Percentiles rank a stretch among this genome's conserved stretches.
These are phyloP conservation scores for Amphicarpaea edgeworthii DNA, from an alignment of 306 rosid genomes.

Conservation along the genomic window DNA sequence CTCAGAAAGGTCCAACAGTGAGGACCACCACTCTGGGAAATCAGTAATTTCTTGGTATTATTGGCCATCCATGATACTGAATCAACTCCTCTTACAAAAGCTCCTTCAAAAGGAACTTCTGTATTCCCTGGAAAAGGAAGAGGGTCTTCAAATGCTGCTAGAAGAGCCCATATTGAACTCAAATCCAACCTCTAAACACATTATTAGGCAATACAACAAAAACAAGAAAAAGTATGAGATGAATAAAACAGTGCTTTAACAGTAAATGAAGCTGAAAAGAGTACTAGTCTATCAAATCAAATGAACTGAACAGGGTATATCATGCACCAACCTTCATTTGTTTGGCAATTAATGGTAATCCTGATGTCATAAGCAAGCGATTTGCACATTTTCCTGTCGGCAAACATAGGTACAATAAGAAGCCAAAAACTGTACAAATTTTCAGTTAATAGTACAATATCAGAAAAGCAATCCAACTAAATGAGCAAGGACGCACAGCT, in stretches of 20 bases:
- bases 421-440: background rate
- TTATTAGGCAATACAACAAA: constrained; percentile 40
- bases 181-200: constrained; percentile 78
- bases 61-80: constrained; percentile 94
- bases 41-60: constrained; percentile 72
- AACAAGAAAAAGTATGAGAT: constrained; percentile 39
- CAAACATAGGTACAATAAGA: constrained; percentile 38
- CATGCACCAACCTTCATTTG: constrained; percentile 81
- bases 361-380: constrained; percentile 87
- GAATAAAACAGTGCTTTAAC: constrained; percentile 6
- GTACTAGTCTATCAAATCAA: no score
- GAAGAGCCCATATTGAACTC: constrained; percentile 97
- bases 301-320: background rate
- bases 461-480: constrained; percentile 16
- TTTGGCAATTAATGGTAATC: constrained; percentile 78
- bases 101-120: constrained; percentile 88
- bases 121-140: constrained; percentile 62
- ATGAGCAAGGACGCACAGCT: constrained; percentile 25
- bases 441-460: constrained; percentile 4
- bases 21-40: constrained; percentile 64
- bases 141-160: constrained; percentile 92
- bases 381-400: constrained; percentile 92
- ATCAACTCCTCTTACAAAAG: constrained; percentile 90
- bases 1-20: constrained; percentile 96
- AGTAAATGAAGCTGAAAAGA: constrained; percentile 25